Base-by-base conservation (phyloP, 345 rosid genomes). In the Gossypium anomalum region DNA sequence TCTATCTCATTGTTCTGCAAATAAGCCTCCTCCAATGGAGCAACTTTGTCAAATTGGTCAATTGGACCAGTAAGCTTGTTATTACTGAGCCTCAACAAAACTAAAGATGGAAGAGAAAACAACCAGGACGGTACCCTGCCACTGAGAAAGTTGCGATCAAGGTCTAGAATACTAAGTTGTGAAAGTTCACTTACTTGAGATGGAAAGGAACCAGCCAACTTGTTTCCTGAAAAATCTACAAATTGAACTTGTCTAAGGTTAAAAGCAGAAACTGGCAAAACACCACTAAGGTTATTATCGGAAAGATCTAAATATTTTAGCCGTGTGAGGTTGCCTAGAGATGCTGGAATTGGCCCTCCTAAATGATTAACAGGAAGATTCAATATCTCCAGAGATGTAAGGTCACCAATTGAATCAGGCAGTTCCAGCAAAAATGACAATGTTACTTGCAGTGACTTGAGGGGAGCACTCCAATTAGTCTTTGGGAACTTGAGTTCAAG, bases 401-500 rank as follows among this genome's bases (percentile, higher is more conserved):
- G 67, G 48, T 45, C 60, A 4, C 67, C 77, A 19, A 75, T 75
- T 52, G 76, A 41, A 62, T 49, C 53, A 7, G 68, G 77, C 6
- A 75, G 3, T 9, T 64, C 19, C n/a, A 74, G 56, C n/a, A 43
- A 27, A 73, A 57, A 71, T 8, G 38, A 55, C 27, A 5, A 1
- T 11, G 74, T 34, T 34, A 34, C 38, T 34, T 34, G 38, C 38
- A 34, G 25, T 0, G 38, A 34, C 38, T 34, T 34, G 38, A 34
- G 38, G 38, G 38, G 7, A 64, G 49, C 68, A 41, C 49, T 38
- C 75, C 41, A 57, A 22, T 77, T 69, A 25, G 66, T 61, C 2
- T 44, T 19, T n/a, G 80, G 82, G 9, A 78, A 41, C 53, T n/a
- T 29, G 27, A 81, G 38, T 34, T 34, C 38, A 34, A 34, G 38